Conservation (phyloP, 1,284 basidiomycete genomes). For the Cryptococcus sp. region DNA sequence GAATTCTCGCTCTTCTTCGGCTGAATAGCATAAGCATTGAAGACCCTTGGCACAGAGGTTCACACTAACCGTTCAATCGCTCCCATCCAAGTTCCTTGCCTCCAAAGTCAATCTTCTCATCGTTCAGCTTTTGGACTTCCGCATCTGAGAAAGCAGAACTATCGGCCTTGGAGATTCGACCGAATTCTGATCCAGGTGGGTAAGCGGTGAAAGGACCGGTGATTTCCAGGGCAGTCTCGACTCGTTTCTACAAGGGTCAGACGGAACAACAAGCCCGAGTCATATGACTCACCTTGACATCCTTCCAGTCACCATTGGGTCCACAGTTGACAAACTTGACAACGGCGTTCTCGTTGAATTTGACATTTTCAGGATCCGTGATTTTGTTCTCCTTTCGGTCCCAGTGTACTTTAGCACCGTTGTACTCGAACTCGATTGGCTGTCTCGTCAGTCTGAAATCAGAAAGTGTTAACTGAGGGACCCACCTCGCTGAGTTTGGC, state of each 20-base stretch:
- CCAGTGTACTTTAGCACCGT: constrained; percentile 61
- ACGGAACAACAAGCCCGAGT: background rate
- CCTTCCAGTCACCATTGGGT: constrained; percentile 50
- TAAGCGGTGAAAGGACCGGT: constrained; percentile 37
- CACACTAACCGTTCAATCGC: constrained; percentile 29
- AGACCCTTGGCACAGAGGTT: constrained; percentile 2
- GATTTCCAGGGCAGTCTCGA: constrained; percentile 12
- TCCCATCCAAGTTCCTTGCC: constrained; percentile 44
- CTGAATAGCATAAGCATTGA: constrained; percentile 12
- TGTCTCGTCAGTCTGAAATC: background rate
- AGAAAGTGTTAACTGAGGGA: background rate
- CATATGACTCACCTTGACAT: constrained; percentile 48
- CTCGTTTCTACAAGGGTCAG: constrained; percentile 1
- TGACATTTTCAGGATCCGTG: constrained; percentile 38
- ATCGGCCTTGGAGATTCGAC: constrained; percentile 48
- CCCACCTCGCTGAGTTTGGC: constrained; percentile 55
- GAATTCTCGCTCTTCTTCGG: constrained; percentile 68
- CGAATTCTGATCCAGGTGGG: constrained; percentile 44
- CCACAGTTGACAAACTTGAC: constrained; percentile 41
- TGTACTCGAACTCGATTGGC: constrained; percentile 55
- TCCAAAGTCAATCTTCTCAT: constrained; percentile 47
- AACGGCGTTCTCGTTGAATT: constrained; percentile 47
- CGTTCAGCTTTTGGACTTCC: constrained; percentile 47
- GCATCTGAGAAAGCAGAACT: constrained; percentile 48
- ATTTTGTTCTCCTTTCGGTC: constrained; percentile 59